Base-by-base conservation (phyloP, 2,329 filamentous ascomycete species). In the Atkinsonella hypoxylon region DNA sequence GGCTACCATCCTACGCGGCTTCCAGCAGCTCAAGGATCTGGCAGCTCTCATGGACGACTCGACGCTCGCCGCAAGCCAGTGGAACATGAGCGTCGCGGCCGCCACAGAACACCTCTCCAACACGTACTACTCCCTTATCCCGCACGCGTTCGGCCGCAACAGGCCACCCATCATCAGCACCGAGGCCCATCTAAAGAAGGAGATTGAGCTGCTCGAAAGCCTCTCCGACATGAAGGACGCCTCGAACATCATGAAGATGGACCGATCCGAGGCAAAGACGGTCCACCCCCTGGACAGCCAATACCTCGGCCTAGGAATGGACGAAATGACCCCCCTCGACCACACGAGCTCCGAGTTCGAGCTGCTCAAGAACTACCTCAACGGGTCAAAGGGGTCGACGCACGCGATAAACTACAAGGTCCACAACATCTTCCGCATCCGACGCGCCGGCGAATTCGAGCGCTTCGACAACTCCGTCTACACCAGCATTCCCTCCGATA, bases 171-270 rank as follows among this genome's bases (percentile, higher is more conserved):
- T 90, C 57, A 85, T 95, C 58, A 63, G 64, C 34, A 69, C 69
- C 39, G 62, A 77, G 18, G 56, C 57, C 1, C 66, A 76, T 56
- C 75, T 95, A 58, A 89, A 90, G 68, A 76, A 70, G 58, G 89
- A 95, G 67, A 77, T 91, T 57, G 84, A 87, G 43, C 75, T 94
- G 56, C 77, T 95, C 1, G 87, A 94, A 60, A 86, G 82, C 54
- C 70, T 95, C 62, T 83, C 82, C 2, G 87, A 93, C 60, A 91
- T 95, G 86, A 89, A 90, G 66, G 83, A 87, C 53, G 83, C 87
- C 1, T 79, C 81, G 20, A 77, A 83, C 26, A 85, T 95, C 61
- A 83, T 94, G 77, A 89, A 87, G 66, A 69, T 74, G 4, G 77
- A 80, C 38, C 67, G 63, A 43, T 70, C 72, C 54, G 50, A 77